phyloP scores from a whole-genome alignment of 176 grass and related monocot species.

The Oryza meridionalis region DNA sequence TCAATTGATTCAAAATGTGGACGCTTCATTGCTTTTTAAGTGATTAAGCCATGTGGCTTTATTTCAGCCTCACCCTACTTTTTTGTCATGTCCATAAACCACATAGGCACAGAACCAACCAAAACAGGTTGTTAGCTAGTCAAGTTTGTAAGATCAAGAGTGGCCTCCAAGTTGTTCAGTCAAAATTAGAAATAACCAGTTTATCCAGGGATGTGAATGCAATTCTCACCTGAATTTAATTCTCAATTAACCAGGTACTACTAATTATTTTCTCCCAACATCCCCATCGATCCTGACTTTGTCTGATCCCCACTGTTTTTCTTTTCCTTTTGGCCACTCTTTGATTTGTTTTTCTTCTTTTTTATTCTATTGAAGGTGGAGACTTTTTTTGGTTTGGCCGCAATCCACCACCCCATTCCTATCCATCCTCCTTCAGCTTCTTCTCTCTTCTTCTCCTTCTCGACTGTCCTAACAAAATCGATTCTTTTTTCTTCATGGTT shows the following conservation, averaged over 20 bases:
- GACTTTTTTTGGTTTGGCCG: conserved; percentile 42
- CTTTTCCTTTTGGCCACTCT: conserved; percentile 6
- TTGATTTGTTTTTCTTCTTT: conserved; percentile 13
- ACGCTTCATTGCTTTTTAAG: not conserved
- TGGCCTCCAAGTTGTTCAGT: not conserved
- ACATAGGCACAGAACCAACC: not conserved
- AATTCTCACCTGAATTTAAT: not conserved
- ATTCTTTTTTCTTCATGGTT: not conserved
- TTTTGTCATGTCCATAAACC: not conserved
- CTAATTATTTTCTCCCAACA: not conserved
- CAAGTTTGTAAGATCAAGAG: not conserved
- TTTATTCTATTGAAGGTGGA: not conserved
- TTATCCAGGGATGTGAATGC: not conserved
- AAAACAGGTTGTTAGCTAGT: not conserved
- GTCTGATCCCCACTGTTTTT: not conserved
- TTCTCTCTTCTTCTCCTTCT: not conserved
- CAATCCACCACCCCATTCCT: not conserved
- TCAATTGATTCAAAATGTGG: not conserved
- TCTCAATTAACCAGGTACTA: not conserved
- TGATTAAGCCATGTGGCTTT: not conserved
- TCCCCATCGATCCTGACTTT: conserved; percentile 46
- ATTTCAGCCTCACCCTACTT: not conserved
- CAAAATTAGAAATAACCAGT: not conserved
- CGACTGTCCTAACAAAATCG: conserved; percentile 24
- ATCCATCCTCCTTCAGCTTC: not conserved